A percentile compares a stretch with the other conserved stretches of the same genome.
Evolutionary conservation across 441 rosid genomes (phyloP).

Genomic region (Croton setiger): DNA sequence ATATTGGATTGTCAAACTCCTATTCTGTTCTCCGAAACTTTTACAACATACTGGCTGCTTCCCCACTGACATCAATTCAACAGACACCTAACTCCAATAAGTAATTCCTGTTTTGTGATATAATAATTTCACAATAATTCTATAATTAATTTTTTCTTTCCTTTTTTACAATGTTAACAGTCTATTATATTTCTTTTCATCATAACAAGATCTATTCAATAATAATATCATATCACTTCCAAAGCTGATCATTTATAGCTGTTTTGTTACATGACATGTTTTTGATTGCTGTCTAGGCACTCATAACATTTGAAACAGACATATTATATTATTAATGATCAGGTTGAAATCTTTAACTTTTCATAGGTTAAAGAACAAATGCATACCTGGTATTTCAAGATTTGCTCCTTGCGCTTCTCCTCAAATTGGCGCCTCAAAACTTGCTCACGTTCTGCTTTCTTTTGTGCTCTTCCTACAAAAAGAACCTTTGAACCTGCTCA

Average conservation of each 20-base stretch:
- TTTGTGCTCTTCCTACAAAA: constrained; percentile 75
- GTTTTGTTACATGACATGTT: background rate
- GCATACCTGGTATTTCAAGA: constrained; percentile 25
- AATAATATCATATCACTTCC: background rate
- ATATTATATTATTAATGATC: background rate
- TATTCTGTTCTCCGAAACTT: background rate
- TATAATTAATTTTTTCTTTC: background rate
- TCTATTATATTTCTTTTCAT: background rate
- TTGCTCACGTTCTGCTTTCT: constrained; percentile 63
- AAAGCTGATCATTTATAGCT: background rate
- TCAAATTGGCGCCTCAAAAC: constrained; percentile 37
- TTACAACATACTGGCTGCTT: background rate
- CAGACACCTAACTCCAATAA: background rate
- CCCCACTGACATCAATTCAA: background rate
- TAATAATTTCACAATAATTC: background rate
- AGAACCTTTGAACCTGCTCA: constrained; percentile 54
- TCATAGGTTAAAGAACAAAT: background rate
- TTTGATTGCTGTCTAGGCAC: background rate
- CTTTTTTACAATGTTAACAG: background rate
- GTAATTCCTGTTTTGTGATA: background rate
- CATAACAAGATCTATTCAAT: background rate
- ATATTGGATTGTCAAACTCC: background rate
- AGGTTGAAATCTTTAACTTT: constrained; percentile 2
- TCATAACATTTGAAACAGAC: background rate
- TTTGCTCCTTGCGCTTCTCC: constrained; percentile 34